These are phyloP conservation scores for Hanseniaspora taiwanica DNA, from an alignment of 805 yeast genomes.

Conservation along the genomic window DNA sequence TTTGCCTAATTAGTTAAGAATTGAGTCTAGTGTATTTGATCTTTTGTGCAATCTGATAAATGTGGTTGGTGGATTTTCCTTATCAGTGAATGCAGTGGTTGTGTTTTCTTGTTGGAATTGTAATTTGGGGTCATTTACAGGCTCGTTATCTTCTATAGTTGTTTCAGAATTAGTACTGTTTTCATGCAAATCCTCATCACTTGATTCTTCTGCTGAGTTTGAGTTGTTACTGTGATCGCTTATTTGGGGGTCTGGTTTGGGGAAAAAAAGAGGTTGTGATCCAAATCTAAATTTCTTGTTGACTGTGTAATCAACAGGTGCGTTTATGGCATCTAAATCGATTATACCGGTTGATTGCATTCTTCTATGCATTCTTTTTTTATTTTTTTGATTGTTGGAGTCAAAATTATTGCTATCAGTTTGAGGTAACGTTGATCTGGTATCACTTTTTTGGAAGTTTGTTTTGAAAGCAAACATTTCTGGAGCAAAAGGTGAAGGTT, in stretches of 20 bases:
- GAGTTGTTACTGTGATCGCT: not conserved
- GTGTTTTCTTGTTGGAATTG: not conserved
- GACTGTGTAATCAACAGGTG: constrained; percentile 1
- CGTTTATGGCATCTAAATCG: not conserved
- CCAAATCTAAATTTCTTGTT: constrained; percentile 6
- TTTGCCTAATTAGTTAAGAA: not conserved
- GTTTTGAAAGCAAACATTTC: not conserved
- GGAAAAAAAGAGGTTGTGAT: not conserved
- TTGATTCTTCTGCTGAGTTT: not conserved
- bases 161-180: constrained; percentile 6
- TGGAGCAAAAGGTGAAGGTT: constrained; percentile 4
- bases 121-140: not conserved
- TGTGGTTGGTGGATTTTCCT: not conserved
- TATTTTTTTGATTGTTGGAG: not conserved
- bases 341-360: not conserved
- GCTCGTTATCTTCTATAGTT: not conserved
- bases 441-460: not conserved
- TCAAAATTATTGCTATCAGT: constrained; percentile 2
- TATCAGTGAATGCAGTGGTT: not conserved
- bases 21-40: not conserved
- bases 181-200: constrained; percentile 2
- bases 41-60: not conserved
- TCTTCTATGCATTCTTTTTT: not conserved
- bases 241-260: not conserved
- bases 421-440: not conserved